Conservation (phyloP, 495 filamentous ascomycete genomes). For the Podospora australis region DNA sequence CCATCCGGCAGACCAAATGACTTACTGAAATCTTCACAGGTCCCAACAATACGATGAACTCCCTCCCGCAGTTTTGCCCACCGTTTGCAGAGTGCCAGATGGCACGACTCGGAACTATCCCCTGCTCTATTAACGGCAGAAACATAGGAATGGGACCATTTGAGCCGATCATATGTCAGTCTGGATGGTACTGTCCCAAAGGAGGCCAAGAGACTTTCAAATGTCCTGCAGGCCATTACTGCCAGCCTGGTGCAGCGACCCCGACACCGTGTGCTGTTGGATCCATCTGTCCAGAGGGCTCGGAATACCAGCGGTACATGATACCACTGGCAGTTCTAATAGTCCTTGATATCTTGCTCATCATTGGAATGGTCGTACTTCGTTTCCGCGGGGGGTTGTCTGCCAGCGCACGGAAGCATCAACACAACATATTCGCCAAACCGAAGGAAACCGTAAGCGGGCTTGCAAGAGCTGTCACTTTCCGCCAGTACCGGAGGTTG, state of each 20-base stretch:
- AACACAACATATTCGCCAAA: background rate
- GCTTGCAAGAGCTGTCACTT: background rate
- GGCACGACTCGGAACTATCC: conserved; percentile 26
- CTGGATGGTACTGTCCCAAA: conserved; percentile 39
- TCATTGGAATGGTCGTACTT: conserved; percentile 23
- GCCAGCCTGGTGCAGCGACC: conserved; percentile 34
- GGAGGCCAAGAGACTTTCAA: conserved; percentile 24
- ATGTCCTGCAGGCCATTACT: conserved; percentile 41
- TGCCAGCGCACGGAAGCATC: background rate
- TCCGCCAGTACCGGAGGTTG: conserved; percentile 25
- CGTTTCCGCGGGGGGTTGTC: conserved; percentile 21
- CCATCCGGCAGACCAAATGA: background rate
- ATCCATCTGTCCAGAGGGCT: conserved; percentile 33
- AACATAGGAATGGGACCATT: conserved; percentile 34
- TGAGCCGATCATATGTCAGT: conserved; percentile 40
- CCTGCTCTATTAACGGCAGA: conserved; percentile 24
- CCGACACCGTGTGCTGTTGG: conserved; percentile 38
- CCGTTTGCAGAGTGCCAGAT: conserved; percentile 32
- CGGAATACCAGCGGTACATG: conserved; percentile 28
- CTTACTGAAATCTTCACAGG: conserved; percentile 24
- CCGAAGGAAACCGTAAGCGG: background rate
- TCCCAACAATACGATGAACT: conserved; percentile 38
- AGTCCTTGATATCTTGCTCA: conserved; percentile 34
- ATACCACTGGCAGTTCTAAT: conserved; percentile 39
- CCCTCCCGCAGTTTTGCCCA: conserved; percentile 41